Conservation (phyloP, 371 early-diverging fungal genomes). For the Amoeboaphelidium protococcarum region DNA sequence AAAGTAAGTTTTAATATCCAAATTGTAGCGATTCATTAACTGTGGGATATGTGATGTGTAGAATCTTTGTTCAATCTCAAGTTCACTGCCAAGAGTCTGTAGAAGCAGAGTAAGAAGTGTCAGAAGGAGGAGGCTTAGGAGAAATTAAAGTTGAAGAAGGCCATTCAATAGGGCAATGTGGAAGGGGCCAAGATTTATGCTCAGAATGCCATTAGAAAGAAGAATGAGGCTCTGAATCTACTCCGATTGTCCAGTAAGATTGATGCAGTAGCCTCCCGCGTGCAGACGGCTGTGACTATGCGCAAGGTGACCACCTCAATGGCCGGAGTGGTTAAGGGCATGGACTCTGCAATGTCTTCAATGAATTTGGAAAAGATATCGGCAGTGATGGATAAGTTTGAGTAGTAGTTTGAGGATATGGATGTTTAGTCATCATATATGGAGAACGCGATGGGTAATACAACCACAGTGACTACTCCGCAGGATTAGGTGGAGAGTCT, state of each 20-base stretch:
- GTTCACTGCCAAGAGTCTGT: conserved; percentile 75
- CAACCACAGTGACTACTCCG: conserved; percentile 66
- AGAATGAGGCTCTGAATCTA: conserved; percentile 70
- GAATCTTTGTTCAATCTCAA: too few species aligned
- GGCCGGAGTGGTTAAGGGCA: conserved; percentile 59
- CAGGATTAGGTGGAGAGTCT: conserved; percentile 66
- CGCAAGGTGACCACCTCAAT: conserved; percentile 38
- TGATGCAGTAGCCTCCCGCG: conserved; percentile 69
- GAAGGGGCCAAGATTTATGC: conserved; percentile 85
- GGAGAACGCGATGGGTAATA: conserved; percentile 63
- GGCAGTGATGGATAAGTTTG: conserved; percentile 79
- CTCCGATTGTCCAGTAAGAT: conserved; percentile 61
- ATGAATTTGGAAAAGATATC: conserved; percentile 87
- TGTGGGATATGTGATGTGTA: too few species aligned
- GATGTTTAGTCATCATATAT: conserved; percentile 77
- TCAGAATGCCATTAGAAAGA: conserved; percentile 86
- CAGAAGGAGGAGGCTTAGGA: conserved; percentile 57
- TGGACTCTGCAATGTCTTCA: conserved; percentile 65
- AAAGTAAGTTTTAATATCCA: too few species aligned
- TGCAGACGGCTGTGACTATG: conserved; percentile 89
- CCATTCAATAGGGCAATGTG: conserved; percentile 70
- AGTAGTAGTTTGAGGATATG: conserved; percentile 69
- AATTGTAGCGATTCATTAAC: too few species aligned
- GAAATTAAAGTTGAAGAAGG: conserved; percentile 68
- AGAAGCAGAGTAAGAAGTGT: conserved; percentile 52